phyloP scores from a whole-genome alignment of 2,329 filamentous ascomycete species.

The Fusarium denticulatum region DNA sequence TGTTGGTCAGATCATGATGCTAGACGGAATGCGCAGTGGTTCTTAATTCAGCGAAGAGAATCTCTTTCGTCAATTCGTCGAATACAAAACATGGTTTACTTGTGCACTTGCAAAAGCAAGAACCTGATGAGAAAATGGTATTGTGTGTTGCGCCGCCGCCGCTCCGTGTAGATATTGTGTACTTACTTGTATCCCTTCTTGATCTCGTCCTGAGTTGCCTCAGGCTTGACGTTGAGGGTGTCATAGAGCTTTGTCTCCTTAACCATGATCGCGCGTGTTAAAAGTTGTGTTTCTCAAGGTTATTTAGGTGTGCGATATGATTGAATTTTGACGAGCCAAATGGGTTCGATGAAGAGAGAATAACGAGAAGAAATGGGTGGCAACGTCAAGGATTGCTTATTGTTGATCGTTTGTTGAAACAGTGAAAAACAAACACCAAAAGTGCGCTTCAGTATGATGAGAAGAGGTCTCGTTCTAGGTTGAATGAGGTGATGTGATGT shows the following conservation, averaged over 20 bases:
- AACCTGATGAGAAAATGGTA: background rate
- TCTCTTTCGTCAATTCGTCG: background rate
- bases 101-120: background rate
- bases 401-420: constrained; percentile 10
- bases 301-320: constrained; percentile 8
- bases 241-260: constrained; percentile 97
- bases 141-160: background rate
- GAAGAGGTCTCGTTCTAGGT: background rate
- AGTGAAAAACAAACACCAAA: constrained; percentile 17
- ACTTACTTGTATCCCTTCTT: constrained; percentile 92
- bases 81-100: background rate
- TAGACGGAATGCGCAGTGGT: background rate
- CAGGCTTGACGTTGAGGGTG: constrained; percentile 79
- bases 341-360: constrained; percentile 14
- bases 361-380: constrained; percentile 11
- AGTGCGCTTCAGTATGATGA: constrained; percentile 7
- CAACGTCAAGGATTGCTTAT: constrained; percentile 9
- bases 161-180: constrained; percentile 1
- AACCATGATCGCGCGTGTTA: constrained; percentile 72
- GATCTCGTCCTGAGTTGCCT: constrained; percentile 90
- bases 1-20: background rate
- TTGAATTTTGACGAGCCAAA: background rate
- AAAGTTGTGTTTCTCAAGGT: constrained; percentile 6
- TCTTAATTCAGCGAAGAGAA: background rate
- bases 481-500: constrained; percentile 7